phyloP scores from a whole-genome alignment of 1,284 basidiomycete genomes.

The Ceratobasidium sp. region DNA sequence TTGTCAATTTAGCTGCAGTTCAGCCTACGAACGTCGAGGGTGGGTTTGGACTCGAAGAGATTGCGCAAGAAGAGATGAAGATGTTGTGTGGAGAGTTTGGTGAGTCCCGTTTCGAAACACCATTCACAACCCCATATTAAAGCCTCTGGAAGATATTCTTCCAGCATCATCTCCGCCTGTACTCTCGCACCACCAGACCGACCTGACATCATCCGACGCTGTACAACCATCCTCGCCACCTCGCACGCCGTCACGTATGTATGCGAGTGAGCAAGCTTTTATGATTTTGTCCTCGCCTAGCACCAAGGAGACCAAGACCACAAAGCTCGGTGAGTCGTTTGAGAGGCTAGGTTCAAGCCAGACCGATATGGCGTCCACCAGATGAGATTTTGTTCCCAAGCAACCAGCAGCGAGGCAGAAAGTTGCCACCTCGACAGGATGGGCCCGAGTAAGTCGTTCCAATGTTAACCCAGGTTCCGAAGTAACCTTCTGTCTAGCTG shows the following conservation, averaged over 20 bases:
- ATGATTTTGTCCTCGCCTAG: neutral
- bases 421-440: neutral
- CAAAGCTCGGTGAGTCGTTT: conserved; percentile 12
- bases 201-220: conserved; percentile 21
- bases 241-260: conserved; percentile 6
- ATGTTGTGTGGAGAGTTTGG: conserved; percentile 21
- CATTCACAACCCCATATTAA: neutral
- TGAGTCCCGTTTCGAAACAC: neutral
- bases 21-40: neutral
- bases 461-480: neutral
- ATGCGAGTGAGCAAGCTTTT: conserved; percentile 24
- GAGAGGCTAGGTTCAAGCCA: neutral
- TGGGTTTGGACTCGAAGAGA: conserved; percentile 5
- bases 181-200: neutral
- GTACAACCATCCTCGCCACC: conserved; percentile 30
- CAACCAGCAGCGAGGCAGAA: conserved; percentile 18
- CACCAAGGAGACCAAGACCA: neutral
- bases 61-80: conserved; percentile 21
- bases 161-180: conserved; percentile 12
- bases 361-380: neutral
- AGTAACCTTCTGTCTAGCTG: neutral
- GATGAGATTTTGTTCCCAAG: conserved; percentile 32
- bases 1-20: neutral
- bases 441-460: neutral
- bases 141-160: neutral